Evolutionary conservation across 2,329 filamentous ascomycete species (phyloP), one percentile per base, ranked within the genome.

Genomic region (Chaetomium globosum): DNA sequence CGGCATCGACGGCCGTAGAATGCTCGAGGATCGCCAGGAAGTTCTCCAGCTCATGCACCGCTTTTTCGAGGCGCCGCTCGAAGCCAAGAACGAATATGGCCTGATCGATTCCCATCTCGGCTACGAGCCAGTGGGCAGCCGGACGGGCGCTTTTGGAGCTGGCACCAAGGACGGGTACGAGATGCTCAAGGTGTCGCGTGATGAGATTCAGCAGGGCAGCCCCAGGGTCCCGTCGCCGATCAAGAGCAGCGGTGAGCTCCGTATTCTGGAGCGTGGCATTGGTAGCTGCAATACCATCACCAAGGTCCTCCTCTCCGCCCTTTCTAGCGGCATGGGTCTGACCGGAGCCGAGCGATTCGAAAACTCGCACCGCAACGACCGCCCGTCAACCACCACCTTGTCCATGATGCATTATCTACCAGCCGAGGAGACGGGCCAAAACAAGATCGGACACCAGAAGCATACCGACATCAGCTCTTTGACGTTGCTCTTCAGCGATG

Each of bases 391-490:
- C 31, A 81, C 76, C 57, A 83, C 81, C 36, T 74, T 85, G n/a
- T 80, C 80, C 68, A 82, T 84, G 80, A 82, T 84, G 79, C 81
- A 83, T 77, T 84, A 84, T 75, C 77, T 82, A 65, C 81, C 81
- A 23, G 76, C 76, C 23, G 79, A 82, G 64, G 28, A 33, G 9
- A 64, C 76, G 19, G 74, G 72, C 59, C 75, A 79, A 67, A 75
- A 77, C 68, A 78, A 79, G 71, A 78, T 83, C 69, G 82, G 82
- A 28, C 82, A 85, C 75, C 80, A 83, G 75, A 84, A 83, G 75
- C 83, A 85, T 76, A 85, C 83, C 28, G 83, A 86, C 75, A 81
- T 85, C 74, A 80, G 81, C 72, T 81, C 81, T 21, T 75, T 86
- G 48, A 85, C 83, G 7, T 75, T 86, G 55, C 79, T 86, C 51